Evolutionary conservation across 2,329 filamentous ascomycete genomes (phyloP).

Genomic region (Grosmannia clavigera): DNA sequence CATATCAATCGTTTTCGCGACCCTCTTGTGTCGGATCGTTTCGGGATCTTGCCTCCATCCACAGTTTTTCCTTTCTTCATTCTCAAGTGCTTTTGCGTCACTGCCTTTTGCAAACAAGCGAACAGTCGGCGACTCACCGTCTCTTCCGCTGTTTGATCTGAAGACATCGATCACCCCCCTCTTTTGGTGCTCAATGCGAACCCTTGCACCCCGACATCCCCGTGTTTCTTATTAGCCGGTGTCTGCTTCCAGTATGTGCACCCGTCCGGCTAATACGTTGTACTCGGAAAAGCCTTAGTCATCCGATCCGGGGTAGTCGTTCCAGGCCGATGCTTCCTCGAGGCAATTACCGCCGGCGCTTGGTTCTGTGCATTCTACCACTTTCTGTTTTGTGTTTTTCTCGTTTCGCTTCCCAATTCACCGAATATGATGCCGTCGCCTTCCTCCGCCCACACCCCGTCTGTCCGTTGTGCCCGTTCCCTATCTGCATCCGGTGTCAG

Average conservation of each 20-base stretch:
- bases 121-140: not conserved
- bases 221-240: not conserved
- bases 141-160: not conserved
- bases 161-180: not conserved
- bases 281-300: too few species aligned
- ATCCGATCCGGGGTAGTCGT: too few species aligned
- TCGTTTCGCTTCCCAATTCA: too few species aligned
- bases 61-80: not conserved
- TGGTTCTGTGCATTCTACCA: too few species aligned
- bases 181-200: not conserved
- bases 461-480: not conserved
- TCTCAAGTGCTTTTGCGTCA: not conserved
- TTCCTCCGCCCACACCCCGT: not conserved
- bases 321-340: not conserved
- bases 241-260: not conserved
- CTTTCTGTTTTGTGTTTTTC: too few species aligned
- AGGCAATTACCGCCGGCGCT: too few species aligned
- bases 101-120: not conserved
- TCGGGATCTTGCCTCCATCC: not conserved
- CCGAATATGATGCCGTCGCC: not conserved
- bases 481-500: not conserved
- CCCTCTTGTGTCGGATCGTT: not conserved
- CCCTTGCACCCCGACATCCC: not conserved
- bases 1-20: not conserved
- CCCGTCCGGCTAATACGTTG: not conserved